Conservation (phyloP, 345 rosid species). For the Brassica rapa region DNA sequence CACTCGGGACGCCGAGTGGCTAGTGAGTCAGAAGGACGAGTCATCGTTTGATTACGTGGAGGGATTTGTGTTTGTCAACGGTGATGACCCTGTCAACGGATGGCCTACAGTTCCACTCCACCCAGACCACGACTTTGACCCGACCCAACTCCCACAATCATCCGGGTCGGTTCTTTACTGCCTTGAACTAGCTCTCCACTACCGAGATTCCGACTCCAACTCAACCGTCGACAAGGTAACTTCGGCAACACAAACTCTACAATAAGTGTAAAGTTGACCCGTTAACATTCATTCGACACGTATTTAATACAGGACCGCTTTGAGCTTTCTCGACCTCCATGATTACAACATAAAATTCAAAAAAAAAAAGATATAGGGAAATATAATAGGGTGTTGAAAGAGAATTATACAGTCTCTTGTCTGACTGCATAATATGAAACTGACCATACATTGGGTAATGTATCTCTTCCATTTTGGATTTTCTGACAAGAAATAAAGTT, state of each 20-base stretch:
- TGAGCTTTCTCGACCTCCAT: conserved; percentile 34
- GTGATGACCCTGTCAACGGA: conserved; percentile 78
- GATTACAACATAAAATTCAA: conserved; percentile 28
- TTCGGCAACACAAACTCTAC: conserved; percentile 4
- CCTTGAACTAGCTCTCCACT: conserved; percentile 79
- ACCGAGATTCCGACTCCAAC: conserved; percentile 43
- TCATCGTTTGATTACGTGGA: conserved; percentile 83
- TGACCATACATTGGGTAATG: conserved; percentile 58
- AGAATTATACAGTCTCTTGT: conserved; percentile 35
- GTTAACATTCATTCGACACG: conserved; percentile 35
- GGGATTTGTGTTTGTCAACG: conserved; percentile 85
- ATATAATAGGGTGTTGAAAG: conserved; percentile 5
- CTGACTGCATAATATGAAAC: conserved; percentile 49
- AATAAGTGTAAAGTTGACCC: conserved; percentile 21
- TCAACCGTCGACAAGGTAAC: conserved; percentile 70
- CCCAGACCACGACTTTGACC: conserved; percentile 50
- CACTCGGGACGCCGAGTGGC: conserved; percentile 75
- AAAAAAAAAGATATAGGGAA: conserved; percentile 14
- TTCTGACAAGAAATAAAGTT: conserved; percentile 61
- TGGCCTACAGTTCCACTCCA: conserved; percentile 74
- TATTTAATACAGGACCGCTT: conserved; percentile 29
- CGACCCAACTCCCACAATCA: conserved; percentile 46
- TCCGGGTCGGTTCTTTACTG: conserved; percentile 81
- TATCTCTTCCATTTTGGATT: conserved; percentile 73
- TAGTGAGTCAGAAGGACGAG: conserved; percentile 57